Evolutionary conservation across 495 filamentous ascomycete genomes (phyloP).

Genomic region (Xylaria acuta): DNA sequence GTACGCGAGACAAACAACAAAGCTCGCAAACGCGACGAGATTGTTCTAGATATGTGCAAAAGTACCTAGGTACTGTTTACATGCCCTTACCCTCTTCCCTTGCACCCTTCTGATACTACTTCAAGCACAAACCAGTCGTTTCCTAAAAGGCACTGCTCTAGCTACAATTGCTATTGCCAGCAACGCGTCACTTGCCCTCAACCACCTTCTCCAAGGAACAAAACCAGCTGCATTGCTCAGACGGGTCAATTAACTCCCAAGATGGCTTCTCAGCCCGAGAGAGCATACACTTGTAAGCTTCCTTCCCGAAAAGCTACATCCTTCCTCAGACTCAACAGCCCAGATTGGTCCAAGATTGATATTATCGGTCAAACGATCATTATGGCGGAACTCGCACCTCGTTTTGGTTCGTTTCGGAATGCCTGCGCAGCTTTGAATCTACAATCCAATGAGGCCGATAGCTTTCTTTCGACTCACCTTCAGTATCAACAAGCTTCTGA

Average conservation of each 20-base stretch:
- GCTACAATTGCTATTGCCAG: background rate
- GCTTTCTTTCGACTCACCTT: background rate
- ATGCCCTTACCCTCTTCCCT: too few species aligned
- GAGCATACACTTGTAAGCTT: conserved; percentile 15
- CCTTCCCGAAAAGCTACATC: background rate
- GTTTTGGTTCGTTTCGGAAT: conserved; percentile 14
- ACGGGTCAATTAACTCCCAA: background rate
- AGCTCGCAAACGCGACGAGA: background rate
- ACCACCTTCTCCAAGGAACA: background rate
- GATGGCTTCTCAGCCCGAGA: conserved; percentile 6
- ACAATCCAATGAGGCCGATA: conserved; percentile 7
- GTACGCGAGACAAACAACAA: conserved; percentile 6
- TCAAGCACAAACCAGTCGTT: background rate
- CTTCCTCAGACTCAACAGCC: background rate
- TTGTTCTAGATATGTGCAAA: background rate
- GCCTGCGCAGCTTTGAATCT: conserved; percentile 1
- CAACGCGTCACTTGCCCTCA: background rate
- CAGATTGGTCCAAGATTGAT: conserved; percentile 20
- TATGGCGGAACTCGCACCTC: background rate
- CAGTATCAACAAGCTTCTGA: conserved; percentile 1
- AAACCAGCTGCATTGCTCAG: background rate
- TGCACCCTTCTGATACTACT: background rate
- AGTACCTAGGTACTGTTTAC: background rate
- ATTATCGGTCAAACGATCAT: conserved; percentile 19
- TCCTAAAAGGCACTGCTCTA: background rate